phyloP scores from a whole-genome alignment of 1,284 basidiomycete genomes.

The Hemileia vastatrix region DNA sequence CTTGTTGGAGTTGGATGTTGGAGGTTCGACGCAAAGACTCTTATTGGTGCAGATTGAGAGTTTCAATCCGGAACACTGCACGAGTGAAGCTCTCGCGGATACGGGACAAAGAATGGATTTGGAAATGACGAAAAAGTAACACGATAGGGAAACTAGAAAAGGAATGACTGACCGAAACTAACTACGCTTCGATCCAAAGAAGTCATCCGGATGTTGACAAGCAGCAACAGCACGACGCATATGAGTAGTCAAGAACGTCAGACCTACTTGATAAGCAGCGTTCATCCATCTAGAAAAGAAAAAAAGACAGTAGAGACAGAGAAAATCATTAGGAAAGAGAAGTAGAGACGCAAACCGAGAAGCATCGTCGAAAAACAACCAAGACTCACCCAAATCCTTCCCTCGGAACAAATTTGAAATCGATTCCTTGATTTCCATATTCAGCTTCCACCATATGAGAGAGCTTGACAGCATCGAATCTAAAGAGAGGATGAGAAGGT shows the following conservation, averaged over 20 bases:
- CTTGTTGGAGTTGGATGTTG: too few relatives aligned
- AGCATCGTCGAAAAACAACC: neutral
- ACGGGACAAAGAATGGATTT: too few relatives aligned
- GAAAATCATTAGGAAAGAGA: neutral
- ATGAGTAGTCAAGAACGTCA: constrained; percentile 84
- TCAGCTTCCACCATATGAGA: constrained; percentile 95
- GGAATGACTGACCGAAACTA: too few relatives aligned
- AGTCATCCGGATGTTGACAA: constrained; percentile 80
- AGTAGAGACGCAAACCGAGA: constrained; percentile 5
- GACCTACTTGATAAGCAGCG: constrained; percentile 83
- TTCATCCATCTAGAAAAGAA: constrained; percentile 46
- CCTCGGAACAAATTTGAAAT: constrained; percentile 89
- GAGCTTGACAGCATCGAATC: constrained; percentile 90
- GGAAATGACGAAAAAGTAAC: too few relatives aligned
- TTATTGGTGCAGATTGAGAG: too few relatives aligned
- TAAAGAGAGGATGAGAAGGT: constrained; percentile 23
- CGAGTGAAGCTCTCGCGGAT: too few relatives aligned
- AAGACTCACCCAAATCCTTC: constrained; percentile 84
- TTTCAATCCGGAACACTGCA: too few relatives aligned
- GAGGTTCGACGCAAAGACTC: too few relatives aligned
- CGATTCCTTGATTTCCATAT: constrained; percentile 94
- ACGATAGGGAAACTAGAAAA: too few relatives aligned
- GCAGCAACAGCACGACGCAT: constrained; percentile 91
- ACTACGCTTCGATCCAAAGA: too few relatives aligned
- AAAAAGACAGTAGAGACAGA: neutral